A percentile compares a stretch with the other conserved stretches of the same genome.
Conservation (phyloP, 345 rosid species). For the Salix arbutifolia region DNA sequence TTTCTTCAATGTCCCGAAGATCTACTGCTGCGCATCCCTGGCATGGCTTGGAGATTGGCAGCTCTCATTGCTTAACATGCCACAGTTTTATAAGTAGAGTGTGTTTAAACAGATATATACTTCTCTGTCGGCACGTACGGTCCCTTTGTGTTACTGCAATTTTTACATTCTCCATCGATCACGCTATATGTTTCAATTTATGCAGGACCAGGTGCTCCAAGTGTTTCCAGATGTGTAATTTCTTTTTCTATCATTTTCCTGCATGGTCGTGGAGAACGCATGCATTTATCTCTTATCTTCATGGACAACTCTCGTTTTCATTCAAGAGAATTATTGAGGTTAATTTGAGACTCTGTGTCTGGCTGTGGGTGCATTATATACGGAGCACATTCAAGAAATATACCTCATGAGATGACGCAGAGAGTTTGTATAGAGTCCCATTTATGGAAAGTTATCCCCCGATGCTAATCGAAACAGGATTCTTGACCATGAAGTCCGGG, state of each 20-base stretch:
- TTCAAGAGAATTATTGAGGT: neutral
- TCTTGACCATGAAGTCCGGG: neutral
- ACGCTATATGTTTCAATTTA: slow-evolving; percentile 15
- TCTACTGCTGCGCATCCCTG: slow-evolving; percentile 93
- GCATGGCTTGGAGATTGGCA: slow-evolving; percentile 94
- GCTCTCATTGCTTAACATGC: neutral
- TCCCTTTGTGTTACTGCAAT: neutral
- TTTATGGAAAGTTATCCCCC: neutral
- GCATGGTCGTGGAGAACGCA: neutral
- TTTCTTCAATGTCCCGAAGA: slow-evolving; percentile 68
- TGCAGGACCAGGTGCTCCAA: slow-evolving; percentile 87
- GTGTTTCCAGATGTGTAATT: slow-evolving; percentile 84
- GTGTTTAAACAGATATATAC: no score
- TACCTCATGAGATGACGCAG: neutral
- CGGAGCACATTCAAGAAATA: neutral
- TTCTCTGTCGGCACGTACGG: no score
- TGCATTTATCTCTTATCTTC: neutral
- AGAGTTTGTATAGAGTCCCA: neutral
- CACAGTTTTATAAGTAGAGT: neutral
- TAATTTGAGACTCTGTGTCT: neutral
- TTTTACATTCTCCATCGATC: neutral
- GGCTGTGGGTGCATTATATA: neutral
- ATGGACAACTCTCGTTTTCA: neutral
- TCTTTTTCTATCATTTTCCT: neutral
- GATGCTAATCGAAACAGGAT: neutral